Conservation (phyloP, 2,329 filamentous ascomycete genomes). For the Claviceps maximensis region DNA sequence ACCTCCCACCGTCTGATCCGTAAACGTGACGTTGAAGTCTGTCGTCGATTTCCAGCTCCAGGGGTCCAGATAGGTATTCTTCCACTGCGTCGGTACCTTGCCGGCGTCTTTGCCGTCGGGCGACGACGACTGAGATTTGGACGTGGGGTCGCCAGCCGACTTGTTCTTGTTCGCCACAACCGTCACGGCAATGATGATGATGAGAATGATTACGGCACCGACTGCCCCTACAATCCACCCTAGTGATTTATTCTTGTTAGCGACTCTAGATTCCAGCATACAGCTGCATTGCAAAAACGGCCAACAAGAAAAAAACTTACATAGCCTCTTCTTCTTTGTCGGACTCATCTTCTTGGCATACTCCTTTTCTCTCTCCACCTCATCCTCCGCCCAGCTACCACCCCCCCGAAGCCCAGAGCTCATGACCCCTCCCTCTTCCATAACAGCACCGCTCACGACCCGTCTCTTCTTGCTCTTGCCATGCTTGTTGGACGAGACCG, state of each 20-base stretch:
- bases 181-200: constrained; percentile 55
- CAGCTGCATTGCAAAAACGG: too few species aligned
- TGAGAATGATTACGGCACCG: constrained; percentile 42
- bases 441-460: constrained; percentile 55
- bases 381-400: constrained; percentile 26
- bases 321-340: constrained; percentile 47
- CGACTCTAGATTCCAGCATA: background rate
- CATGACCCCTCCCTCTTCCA: constrained; percentile 50
- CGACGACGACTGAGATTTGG: constrained; percentile 16
- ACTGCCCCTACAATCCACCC: constrained; percentile 41
- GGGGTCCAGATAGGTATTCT: constrained; percentile 71
- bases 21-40: constrained; percentile 93
- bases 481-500: constrained; percentile 19
- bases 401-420: constrained; percentile 29
- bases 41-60: constrained; percentile 83
- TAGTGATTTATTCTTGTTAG: constrained; percentile 16
- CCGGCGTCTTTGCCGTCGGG: constrained; percentile 39
- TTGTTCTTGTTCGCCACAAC: constrained; percentile 54
- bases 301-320: constrained; percentile 29
- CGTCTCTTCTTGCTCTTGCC: constrained; percentile 37
- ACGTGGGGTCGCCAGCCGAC: constrained; percentile 12
- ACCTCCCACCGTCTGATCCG: constrained; percentile 67
- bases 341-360: constrained; percentile 30
- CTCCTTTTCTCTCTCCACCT: constrained; percentile 35
- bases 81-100: constrained; percentile 51